These are phyloP conservation scores for Mucuna pruriens DNA, from an alignment of 306 rosid genomes.

Conservation along the genomic window DNA sequence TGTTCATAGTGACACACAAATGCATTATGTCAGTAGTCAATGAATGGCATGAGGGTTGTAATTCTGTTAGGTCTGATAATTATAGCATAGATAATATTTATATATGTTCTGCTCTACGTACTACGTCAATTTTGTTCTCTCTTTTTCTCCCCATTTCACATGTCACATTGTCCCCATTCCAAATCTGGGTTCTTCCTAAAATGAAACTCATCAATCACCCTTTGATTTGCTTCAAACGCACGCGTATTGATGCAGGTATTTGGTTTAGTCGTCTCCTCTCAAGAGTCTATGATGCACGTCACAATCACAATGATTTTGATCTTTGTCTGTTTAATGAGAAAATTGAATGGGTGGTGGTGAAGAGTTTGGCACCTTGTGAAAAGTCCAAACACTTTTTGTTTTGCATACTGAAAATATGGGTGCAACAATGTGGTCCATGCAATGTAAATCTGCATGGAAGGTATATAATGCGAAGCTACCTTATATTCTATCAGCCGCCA, in stretches of 20 bases:
- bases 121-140: neutral
- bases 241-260: slow-evolving; percentile 33
- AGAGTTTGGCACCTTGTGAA: slow-evolving; percentile 44
- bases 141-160: neutral
- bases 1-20: neutral
- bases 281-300: slow-evolving; percentile 16
- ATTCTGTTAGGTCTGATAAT: neutral
- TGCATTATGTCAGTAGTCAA: neutral
- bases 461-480: slow-evolving; percentile 12
- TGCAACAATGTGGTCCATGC: slow-evolving; percentile 26
- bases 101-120: neutral
- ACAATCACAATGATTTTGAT: slow-evolving; percentile 38
- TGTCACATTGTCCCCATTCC: slow-evolving; percentile 6
- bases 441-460: slow-evolving; percentile 29
- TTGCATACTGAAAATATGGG: neutral
- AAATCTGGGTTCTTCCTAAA: slow-evolving; percentile 14
- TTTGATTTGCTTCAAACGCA: slow-evolving; percentile 34
- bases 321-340: neutral
- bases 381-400: slow-evolving; percentile 10
- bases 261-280: slow-evolving; percentile 2
- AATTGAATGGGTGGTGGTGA: slow-evolving; percentile 40
- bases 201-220: slow-evolving; percentile 24
- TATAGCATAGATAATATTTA: neutral
- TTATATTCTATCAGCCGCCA: slow-evolving; percentile 30
- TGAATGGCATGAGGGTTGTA: neutral